Percentiles rank a stretch among this genome's conserved stretches.
Conservation (phyloP, 768 basidiomycete species). For the Suillus sp. region DNA sequence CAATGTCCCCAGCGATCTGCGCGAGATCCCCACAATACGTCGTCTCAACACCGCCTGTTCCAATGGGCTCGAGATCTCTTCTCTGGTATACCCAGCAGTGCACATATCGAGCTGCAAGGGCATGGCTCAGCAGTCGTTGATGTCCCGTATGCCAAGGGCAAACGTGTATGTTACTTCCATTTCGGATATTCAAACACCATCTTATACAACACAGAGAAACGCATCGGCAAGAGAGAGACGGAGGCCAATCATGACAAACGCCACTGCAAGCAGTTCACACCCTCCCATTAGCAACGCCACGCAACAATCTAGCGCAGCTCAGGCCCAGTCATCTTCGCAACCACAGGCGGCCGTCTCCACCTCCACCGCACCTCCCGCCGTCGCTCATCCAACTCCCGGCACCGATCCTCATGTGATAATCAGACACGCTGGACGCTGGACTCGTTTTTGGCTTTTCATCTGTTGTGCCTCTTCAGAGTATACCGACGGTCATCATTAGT, state of each 20-base stretch:
- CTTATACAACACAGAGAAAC: too few species aligned
- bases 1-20: background rate
- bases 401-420: background rate
- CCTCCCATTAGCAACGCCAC: too few species aligned
- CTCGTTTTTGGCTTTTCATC: background rate
- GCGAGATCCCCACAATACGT: background rate
- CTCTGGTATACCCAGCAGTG: background rate
- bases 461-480: background rate
- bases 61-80: background rate
- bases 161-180: too few species aligned
- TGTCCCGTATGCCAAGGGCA: too few species aligned
- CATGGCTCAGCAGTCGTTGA: background rate
- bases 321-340: background rate
- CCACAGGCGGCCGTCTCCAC: background rate
- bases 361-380: background rate
- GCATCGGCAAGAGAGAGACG: too few species aligned
- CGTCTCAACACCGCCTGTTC: background rate
- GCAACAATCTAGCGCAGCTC: background rate
- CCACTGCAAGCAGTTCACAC: too few species aligned
- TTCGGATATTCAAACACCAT: too few species aligned
- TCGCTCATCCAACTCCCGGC: background rate
- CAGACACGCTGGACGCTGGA: background rate
- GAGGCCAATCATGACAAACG: too few species aligned
- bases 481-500: background rate
- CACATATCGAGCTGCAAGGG: background rate